Evolutionary conservation across 306 rosid species (phyloP), one percentile per base, ranked within the genome.

Genomic region (Cicer judaicum): DNA sequence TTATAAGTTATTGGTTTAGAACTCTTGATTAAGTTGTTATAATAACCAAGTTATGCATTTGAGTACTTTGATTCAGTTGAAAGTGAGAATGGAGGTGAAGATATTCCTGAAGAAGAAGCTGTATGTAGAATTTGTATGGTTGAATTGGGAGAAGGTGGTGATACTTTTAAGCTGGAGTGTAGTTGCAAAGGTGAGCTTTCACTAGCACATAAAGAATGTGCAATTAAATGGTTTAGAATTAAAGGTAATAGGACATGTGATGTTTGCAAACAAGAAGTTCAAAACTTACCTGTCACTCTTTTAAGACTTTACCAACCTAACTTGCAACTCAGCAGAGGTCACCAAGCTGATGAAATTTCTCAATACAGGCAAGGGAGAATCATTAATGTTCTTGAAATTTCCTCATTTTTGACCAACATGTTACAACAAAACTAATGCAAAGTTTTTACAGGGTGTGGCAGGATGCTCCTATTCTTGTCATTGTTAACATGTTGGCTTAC

Each of bases 101-200:
- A 87, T 84, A 88, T 88, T 75, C 88, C 84, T 1, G 94, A 81
- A 80, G 94, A 90, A 81, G 92, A 86, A 83, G 95, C 94, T 42
- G 94, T 90, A 72, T 92, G 96, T 82, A 87, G 98, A 86, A 90
- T 92, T 81, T 90, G 96, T 83, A 80, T 86, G 67, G 76, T 87
- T 49, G 98, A 92, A 72, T 80, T 92, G 7, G 91, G 90, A 43
- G 93, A 86, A 79, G 91, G 86, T 29, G 79, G 82, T 39, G 87
- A 88, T 54, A 88, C 93, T 40, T 84, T 92, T 24, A 90, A 88
- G 85, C 72, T 92, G 89, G 98, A 88, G 76, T 92, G 98, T 68
- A 87, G 90, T 81, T 92, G 98, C 82, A 92, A 83, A 86, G 98
- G 98, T 13, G 98, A 90, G 80, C 96, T 92, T 80, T 93, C 98